Evolutionary conservation across 2,329 filamentous ascomycete genomes (phyloP).

Genomic region (Stagonosporopsis cucurbitacearum): DNA sequence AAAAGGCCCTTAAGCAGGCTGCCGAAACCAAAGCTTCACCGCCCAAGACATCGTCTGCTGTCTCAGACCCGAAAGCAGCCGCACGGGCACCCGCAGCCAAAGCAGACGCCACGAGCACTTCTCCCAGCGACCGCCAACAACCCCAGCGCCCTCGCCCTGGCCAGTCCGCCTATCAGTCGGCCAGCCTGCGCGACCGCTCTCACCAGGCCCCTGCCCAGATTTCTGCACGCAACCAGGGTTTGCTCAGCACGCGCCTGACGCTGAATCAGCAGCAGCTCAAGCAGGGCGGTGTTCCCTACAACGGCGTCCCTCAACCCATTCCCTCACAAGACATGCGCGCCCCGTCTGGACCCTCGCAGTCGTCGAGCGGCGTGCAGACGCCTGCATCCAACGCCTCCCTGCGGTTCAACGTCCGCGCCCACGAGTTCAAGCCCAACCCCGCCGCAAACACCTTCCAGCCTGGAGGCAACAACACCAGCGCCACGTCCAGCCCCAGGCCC

Average conservation of each 20-base stretch:
- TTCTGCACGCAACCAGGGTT: conserved; percentile 51
- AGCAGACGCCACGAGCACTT: conserved; percentile 38
- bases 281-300: conserved; percentile 48
- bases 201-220: conserved; percentile 52
- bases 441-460: conserved; percentile 83
- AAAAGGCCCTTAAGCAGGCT: conserved; percentile 80
- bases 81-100: conserved; percentile 46
- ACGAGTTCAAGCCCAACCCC: conserved; percentile 85
- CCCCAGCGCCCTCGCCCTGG: conserved; percentile 53
- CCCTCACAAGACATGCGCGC: conserved; percentile 70
- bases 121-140: conserved; percentile 55
- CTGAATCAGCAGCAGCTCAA: conserved; percentile 62
- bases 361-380: conserved; percentile 58
- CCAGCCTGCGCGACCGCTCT: conserved; percentile 51
- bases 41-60: conserved; percentile 52
- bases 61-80: conserved; percentile 42
- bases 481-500: conserved; percentile 74
- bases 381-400: conserved; percentile 60
- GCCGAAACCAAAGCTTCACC: conserved; percentile 58
- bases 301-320: conserved; percentile 61
- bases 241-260: conserved; percentile 59
- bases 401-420: conserved; percentile 67
- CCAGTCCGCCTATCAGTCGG: conserved; percentile 51
- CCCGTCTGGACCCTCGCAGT: conserved; percentile 71
- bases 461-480: conserved; percentile 63